phyloP scores from a whole-genome alignment of 352 stramenopile genomes.

The Phytophthora uliginosa region DNA sequence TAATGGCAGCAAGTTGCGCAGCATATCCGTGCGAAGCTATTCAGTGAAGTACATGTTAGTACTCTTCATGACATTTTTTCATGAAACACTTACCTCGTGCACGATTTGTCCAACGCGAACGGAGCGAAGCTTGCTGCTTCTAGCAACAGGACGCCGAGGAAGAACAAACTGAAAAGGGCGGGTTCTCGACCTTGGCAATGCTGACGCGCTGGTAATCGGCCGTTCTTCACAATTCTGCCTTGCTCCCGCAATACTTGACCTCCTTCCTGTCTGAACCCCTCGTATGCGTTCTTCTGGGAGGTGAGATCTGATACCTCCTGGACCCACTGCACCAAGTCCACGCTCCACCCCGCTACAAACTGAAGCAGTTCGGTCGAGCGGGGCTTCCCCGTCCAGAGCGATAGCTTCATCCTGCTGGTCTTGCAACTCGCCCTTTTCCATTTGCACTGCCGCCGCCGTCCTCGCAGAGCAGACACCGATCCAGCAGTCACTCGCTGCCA shows the following conservation, averaged over 20 bases:
- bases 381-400: conserved; percentile 13
- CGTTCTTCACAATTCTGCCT: conserved; percentile 9
- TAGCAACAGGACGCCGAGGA: conserved; percentile 29
- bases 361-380: conserved; percentile 36
- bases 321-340: conserved; percentile 39
- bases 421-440: conserved; percentile 16
- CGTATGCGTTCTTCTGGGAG: not conserved
- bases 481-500: conserved; percentile 20
- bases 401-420: not conserved
- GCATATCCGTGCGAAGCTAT: conserved; percentile 41
- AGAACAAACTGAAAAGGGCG: conserved; percentile 42
- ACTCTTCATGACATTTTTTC: not conserved
- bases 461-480: conserved; percentile 7
- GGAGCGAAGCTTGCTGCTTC: conserved; percentile 29
- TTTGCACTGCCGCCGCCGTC: not conserved
- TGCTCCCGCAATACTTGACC: conserved; percentile 9
- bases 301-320: conserved; percentile 25
- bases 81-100: conserved; percentile 36
- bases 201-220: conserved; percentile 22
- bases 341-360: conserved; percentile 26
- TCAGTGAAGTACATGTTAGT: not conserved
- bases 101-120: conserved; percentile 47
- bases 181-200: conserved; percentile 3
- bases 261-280: not conserved
- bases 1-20: conserved; percentile 50